Percentiles rank a stretch among this genome's conserved stretches.
These are phyloP conservation scores for Corylus americana DNA, from an alignment of 306 rosid species.

Conservation along the genomic window DNA sequence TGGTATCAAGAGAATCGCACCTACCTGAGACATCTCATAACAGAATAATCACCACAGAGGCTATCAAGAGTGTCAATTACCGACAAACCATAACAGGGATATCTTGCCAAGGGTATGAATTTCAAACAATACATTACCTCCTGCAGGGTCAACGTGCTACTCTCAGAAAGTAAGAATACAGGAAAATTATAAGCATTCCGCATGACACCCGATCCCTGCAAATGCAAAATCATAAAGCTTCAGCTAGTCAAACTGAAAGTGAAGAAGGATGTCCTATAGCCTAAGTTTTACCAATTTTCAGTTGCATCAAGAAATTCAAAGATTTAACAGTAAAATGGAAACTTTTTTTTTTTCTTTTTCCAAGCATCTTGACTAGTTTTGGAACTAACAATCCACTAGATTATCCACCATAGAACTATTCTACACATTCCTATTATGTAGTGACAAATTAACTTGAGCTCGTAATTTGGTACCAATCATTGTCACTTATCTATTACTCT, in stretches of 20 bases:
- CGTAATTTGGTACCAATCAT: background rate
- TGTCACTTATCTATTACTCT: conserved; percentile 7
- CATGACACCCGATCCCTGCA: conserved; percentile 92
- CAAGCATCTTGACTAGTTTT: background rate
- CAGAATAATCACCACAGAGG: background rate
- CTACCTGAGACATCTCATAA: background rate
- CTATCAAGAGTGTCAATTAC: conserved; percentile 20
- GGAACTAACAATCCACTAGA: background rate
- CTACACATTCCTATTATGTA: conserved; percentile 10
- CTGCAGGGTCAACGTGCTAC: conserved; percentile 52
- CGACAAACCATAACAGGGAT: conserved; percentile 6
- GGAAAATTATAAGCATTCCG: conserved; percentile 73
- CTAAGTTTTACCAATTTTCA: background rate
- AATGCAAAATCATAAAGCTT: conserved; percentile 22
- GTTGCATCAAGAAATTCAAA: background rate
- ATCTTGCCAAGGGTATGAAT: conserved; percentile 8
- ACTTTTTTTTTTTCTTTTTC: too few relatives aligned
- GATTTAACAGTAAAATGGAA: background rate
- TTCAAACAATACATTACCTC: conserved; percentile 54
- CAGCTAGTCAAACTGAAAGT: conserved; percentile 11
- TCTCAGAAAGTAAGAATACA: conserved; percentile 68
- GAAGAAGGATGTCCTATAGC: background rate
- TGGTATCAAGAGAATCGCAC: background rate
- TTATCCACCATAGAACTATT: conserved; percentile 2
- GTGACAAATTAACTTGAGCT: conserved; percentile 9